A percentile compares a stretch with the other conserved stretches of the same genome.
These are phyloP conservation scores for Ochromonas danica DNA, from an alignment of 108 stramenopile genomes.

Conservation along the genomic window DNA sequence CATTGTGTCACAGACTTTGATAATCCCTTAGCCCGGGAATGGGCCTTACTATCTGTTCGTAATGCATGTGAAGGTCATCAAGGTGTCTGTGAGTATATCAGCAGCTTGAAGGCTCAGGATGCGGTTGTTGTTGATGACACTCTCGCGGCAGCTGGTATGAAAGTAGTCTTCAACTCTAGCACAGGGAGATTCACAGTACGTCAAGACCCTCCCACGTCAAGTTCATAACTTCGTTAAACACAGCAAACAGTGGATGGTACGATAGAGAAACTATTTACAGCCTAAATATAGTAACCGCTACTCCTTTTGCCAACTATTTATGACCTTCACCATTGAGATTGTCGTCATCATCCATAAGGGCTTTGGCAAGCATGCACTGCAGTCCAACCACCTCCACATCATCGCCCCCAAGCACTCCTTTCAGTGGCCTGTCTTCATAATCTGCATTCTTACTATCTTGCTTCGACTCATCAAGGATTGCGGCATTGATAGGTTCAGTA, in stretches of 20 bases:
- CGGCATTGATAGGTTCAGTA: background rate
- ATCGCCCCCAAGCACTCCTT: background rate
- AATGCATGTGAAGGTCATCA: background rate
- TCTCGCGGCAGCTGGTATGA: background rate
- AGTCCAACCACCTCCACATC: conserved; percentile 31
- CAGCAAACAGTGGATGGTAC: too few relatives aligned
- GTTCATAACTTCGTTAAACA: too few relatives aligned
- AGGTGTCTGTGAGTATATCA: background rate
- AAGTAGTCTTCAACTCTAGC: background rate
- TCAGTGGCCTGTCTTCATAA: background rate
- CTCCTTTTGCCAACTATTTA: background rate
- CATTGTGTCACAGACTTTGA: conserved; percentile 29
- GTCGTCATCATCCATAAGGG: conserved; percentile 32
- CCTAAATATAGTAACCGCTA: too few relatives aligned
- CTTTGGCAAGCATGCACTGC: conserved; percentile 34
- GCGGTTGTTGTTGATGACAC: background rate
- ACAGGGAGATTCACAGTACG: background rate
- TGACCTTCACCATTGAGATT: background rate
- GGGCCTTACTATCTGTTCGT: conserved; percentile 12
- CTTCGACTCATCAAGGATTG: background rate
- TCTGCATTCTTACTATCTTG: background rate
- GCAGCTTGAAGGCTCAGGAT: background rate
- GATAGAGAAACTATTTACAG: too few relatives aligned
- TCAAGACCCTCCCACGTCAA: background rate
- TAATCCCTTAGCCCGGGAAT: conserved; percentile 18